Conservation (phyloP, 2,329 filamentous ascomycete species). For the Fusarium nanum region DNA sequence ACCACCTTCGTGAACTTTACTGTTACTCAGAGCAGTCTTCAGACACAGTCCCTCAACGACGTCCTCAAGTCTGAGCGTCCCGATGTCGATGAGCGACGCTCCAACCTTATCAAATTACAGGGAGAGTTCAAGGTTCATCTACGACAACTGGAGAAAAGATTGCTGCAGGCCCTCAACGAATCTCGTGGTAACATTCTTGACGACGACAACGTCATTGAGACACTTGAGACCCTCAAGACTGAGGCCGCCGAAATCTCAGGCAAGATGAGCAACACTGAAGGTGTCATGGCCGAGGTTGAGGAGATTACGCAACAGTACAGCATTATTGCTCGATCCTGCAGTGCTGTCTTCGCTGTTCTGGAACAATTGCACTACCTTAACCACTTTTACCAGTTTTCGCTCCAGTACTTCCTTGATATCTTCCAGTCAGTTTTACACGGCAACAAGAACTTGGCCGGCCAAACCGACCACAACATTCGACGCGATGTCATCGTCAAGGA, state of each 20-base stretch:
- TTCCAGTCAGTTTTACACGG: slow-evolving; percentile 91
- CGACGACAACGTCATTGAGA: slow-evolving; percentile 98
- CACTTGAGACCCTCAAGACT: slow-evolving; percentile 95
- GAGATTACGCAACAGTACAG: slow-evolving; percentile 95
- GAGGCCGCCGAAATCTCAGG: slow-evolving; percentile 95
- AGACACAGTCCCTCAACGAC: slow-evolving; percentile 97
- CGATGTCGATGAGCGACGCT: slow-evolving; percentile 94
- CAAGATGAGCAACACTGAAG: slow-evolving; percentile 97
- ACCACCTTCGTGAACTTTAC: slow-evolving; percentile 99
- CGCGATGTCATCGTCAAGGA: slow-evolving; percentile 92
- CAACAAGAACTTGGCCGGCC: slow-evolving; percentile 77
- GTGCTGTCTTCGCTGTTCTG: slow-evolving; percentile 94
- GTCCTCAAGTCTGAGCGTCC: slow-evolving; percentile 97
- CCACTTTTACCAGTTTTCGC: slow-evolving; percentile 99
- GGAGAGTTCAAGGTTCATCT: slow-evolving; percentile 99
- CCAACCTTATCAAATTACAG: slow-evolving; percentile 98
- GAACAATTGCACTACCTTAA: slow-evolving; percentile 98
- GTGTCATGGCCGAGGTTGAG: slow-evolving; percentile 98
- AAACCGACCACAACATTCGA: slow-evolving; percentile 80
- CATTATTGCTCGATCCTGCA: slow-evolving; percentile 93
- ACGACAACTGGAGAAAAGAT: slow-evolving; percentile 90
- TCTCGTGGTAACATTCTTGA: slow-evolving; percentile 98
- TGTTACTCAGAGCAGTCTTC: slow-evolving; percentile 97
- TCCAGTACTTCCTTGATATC: slow-evolving; percentile 98
- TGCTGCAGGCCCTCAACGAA: slow-evolving; percentile 95